Evolutionary conservation across 352 stramenopile species (phyloP).

Genomic region (Pythium apleroticum): DNA sequence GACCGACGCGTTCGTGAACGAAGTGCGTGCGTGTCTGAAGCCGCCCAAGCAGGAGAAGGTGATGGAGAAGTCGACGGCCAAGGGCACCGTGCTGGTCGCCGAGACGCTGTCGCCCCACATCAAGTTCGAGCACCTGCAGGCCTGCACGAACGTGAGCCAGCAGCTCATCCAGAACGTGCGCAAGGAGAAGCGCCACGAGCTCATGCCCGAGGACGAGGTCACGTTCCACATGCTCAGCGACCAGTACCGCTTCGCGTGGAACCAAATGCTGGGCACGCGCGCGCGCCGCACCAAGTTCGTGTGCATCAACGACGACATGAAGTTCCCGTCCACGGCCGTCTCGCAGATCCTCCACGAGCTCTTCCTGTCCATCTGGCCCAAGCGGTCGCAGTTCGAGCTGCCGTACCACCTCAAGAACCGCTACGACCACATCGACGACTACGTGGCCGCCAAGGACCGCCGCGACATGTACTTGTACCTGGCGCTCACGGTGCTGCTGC

Average conservation of each 20-base stretch:
- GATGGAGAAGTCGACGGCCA: conserved; percentile 52
- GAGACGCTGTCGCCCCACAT: conserved; percentile 80
- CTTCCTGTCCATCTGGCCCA: conserved; percentile 92
- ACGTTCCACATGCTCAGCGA: conserved; percentile 96
- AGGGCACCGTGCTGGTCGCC: conserved; percentile 59
- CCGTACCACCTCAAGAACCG: conserved; percentile 85
- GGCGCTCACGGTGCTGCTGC: conserved; percentile 33
- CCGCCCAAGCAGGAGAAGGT: conserved; percentile 75
- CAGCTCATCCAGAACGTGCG: conserved; percentile 69
- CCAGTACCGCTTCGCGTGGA: conserved; percentile 87
- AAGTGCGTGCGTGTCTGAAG: conserved; percentile 69
- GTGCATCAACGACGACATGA: conserved; percentile 97
- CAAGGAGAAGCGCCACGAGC: conserved; percentile 53
- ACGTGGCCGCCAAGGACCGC: conserved; percentile 47
- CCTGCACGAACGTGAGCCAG: conserved; percentile 46
- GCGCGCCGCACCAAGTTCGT: conserved; percentile 93
- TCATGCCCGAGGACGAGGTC: conserved; percentile 85
- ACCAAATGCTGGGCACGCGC: conserved; percentile 92
- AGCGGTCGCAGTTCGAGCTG: conserved; percentile 91
- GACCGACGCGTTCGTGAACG: conserved; percentile 58
- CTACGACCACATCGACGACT: conserved; percentile 84
- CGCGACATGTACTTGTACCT: conserved; percentile 41
- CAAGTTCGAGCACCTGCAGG: conserved; percentile 56
- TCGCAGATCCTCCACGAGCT: conserved; percentile 90
- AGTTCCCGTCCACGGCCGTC: conserved; percentile 77